A percentile compares a stretch with the other conserved stretches of the same genome.
phyloP scores from a whole-genome alignment of 129 eudicot genomes.

The Smallanthus sonchifolius region DNA sequence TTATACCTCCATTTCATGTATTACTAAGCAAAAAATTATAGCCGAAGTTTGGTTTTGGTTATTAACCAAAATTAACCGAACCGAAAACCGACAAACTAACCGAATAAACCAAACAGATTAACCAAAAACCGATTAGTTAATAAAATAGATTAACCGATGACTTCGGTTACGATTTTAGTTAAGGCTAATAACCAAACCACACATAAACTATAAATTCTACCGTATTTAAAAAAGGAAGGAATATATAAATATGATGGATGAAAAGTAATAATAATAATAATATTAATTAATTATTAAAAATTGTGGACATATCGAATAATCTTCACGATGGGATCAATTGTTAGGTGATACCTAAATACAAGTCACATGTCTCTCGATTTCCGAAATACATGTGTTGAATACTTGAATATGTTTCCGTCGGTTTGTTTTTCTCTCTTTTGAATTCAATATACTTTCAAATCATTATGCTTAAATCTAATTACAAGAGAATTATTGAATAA shows the following conservation, averaged over 20 bases:
- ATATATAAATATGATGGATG: not conserved
- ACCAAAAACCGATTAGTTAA: no score
- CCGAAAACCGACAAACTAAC: no score
- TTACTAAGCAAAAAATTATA: no score
- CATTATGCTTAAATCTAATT: no score
- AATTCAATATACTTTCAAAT: not conserved
- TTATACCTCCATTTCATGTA: no score
- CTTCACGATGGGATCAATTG: not conserved
- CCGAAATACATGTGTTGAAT: not conserved
- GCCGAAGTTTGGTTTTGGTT: no score
- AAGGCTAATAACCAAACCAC: no score
- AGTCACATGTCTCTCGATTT: slow-evolving; percentile 7
- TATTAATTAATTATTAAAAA: not conserved
- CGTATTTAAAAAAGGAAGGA: not conserved
- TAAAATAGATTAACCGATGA: no score
- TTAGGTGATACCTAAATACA: not conserved
- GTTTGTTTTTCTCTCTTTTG: not conserved
- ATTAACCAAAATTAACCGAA: no score
- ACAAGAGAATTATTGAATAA: no score
- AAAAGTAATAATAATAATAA: not conserved
- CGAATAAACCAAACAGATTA: no score
- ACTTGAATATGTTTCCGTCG: not conserved
- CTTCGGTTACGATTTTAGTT: no score
- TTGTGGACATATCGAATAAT: slow-evolving; percentile 2
- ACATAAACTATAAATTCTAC: not conserved